Percentiles rank a stretch among this genome's conserved stretches.
phyloP scores from a whole-genome alignment of 768 basidiomycete species.

The Suillus discolor region DNA sequence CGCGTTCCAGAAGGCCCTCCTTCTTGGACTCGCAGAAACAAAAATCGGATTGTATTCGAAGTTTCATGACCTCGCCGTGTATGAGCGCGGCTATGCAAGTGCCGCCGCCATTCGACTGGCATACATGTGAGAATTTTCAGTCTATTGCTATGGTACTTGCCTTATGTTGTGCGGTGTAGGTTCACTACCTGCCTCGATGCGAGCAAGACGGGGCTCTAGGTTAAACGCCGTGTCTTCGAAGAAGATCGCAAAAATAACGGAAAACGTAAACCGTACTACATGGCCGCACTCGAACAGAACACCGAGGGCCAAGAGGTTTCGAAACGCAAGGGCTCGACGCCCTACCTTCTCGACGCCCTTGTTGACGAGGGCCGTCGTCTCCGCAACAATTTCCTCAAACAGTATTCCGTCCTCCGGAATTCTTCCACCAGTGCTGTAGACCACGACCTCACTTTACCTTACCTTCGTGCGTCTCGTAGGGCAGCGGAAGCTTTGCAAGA shows the following conservation, averaged over 20 bases:
- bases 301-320: neutral
- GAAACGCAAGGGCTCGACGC: slow-evolving; percentile 6
- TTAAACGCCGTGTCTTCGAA: slow-evolving; percentile 44
- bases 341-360: slow-evolving; percentile 48
- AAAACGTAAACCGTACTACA: slow-evolving; percentile 31
- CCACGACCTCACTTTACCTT: slow-evolving; percentile 43
- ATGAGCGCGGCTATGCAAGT: slow-evolving; percentile 51
- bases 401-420: slow-evolving; percentile 34
- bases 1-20: slow-evolving; percentile 46
- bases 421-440: slow-evolving; percentile 16
- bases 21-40: slow-evolving; percentile 53
- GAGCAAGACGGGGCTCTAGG: slow-evolving; percentile 63
- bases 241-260: slow-evolving; percentile 43
- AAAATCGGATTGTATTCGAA: slow-evolving; percentile 62
- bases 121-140: slow-evolving; percentile 55
- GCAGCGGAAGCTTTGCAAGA: slow-evolving; percentile 5
- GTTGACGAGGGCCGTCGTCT: slow-evolving; percentile 41
- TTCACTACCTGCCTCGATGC: slow-evolving; percentile 71
- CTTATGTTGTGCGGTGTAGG: slow-evolving; percentile 36
- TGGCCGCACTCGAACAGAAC: slow-evolving; percentile 19
- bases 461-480: slow-evolving; percentile 28
- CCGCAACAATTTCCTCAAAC: slow-evolving; percentile 33
- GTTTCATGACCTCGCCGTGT: slow-evolving; percentile 60
- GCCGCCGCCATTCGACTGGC: slow-evolving; percentile 53
- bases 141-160: neutral